phyloP scores from a whole-genome alignment of 176 grass and related monocot species.

The Triticum urartu region DNA sequence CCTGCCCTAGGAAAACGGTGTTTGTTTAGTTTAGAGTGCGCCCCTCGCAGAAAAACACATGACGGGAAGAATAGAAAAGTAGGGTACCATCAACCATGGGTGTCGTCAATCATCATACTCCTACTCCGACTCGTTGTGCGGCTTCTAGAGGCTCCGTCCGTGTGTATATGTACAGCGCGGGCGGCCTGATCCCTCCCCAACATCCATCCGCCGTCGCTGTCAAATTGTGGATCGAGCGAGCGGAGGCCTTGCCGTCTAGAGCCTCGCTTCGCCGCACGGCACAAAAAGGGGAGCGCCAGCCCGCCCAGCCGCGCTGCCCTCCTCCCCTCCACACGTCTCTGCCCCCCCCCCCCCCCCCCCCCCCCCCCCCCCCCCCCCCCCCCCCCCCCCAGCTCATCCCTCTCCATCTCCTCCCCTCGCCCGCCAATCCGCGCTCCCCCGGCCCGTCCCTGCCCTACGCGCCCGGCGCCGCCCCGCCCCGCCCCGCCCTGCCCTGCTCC shows the following conservation, averaged over 20 bases:
- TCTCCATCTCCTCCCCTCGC: neutral
- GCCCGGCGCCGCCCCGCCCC: neutral
- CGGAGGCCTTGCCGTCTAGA: conserved; percentile 17
- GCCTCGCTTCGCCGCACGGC: conserved; percentile 44
- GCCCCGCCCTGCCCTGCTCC: neutral
- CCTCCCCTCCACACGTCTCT: conserved; percentile 45
- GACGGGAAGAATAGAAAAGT: neutral
- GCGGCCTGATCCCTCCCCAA: no score
- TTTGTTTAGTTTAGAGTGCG: no score
- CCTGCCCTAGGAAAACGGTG: neutral
- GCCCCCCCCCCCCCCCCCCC: neutral
- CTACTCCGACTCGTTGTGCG: neutral
- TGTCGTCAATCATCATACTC: neutral
- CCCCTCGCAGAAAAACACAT: neutral
- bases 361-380: neutral
- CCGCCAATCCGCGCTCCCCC: neutral
- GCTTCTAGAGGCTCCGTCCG: neutral
- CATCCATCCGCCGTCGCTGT: conserved; percentile 13
- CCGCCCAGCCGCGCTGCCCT: neutral
- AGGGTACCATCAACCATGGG: no score
- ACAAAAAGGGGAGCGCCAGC: neutral
- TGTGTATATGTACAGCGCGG: neutral
- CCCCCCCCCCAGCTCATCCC: conserved; percentile 16
- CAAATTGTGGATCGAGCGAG: neutral
- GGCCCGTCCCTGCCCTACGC: neutral